phyloP scores from a whole-genome alignment of 805 yeast species.

The Candida vaughaniae region DNA sequence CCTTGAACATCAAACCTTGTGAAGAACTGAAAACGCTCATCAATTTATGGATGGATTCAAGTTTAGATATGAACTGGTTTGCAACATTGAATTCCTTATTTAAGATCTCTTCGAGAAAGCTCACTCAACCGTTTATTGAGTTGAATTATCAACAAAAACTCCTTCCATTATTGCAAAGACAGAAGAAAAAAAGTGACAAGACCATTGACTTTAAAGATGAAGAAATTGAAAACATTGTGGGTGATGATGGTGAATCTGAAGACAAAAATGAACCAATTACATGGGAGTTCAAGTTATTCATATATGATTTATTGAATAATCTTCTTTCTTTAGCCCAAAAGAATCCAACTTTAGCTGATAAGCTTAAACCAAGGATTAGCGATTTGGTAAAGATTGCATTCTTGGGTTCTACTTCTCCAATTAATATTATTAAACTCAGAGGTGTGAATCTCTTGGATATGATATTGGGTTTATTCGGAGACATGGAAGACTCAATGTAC shows the following conservation, averaged over 20 bases:
- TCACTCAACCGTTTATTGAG: constrained; percentile 41
- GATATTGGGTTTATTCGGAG: constrained; percentile 59
- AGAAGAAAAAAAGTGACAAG: constrained; percentile 28
- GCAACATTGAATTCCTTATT: constrained; percentile 51
- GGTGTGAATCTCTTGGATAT: constrained; percentile 70
- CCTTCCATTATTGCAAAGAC: constrained; percentile 42
- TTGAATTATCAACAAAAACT: constrained; percentile 38
- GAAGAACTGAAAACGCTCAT: constrained; percentile 46
- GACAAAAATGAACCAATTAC: constrained; percentile 55
- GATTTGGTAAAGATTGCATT: constrained; percentile 79
- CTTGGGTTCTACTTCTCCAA: constrained; percentile 73
- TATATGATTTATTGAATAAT: constrained; percentile 46
- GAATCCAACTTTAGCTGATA: constrained; percentile 38
- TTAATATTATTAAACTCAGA: constrained; percentile 54
- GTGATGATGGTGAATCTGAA: constrained; percentile 28
- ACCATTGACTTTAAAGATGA: constrained; percentile 38
- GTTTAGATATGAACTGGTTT: constrained; percentile 55
- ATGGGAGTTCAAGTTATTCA: constrained; percentile 54
- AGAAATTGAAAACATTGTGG: constrained; percentile 41
- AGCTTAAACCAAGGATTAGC: constrained; percentile 46
- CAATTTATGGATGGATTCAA: constrained; percentile 59
- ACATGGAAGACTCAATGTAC: constrained; percentile 66
- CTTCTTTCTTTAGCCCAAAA: constrained; percentile 39
- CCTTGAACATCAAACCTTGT: constrained; percentile 48
- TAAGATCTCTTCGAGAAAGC: constrained; percentile 41